Percentiles rank a stretch among this genome's conserved stretches.
These are phyloP conservation scores for Pleurotus tuoliensis DNA, from an alignment of 768 basidiomycete species.

Conservation along the genomic window DNA sequence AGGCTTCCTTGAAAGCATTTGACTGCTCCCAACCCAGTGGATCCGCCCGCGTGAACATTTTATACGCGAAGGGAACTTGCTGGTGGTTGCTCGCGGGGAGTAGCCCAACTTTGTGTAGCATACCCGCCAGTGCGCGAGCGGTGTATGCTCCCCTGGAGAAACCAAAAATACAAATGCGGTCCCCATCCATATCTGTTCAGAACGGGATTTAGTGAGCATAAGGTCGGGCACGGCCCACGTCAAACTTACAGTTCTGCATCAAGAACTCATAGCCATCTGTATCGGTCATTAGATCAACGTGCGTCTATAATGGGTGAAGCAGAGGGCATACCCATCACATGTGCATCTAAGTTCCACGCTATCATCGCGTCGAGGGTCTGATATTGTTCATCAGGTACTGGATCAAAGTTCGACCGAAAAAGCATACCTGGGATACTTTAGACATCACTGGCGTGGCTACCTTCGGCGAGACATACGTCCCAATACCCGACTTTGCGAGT, in stretches of 20 bases:
- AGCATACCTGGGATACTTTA: conserved; percentile 34
- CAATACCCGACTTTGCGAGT: conserved; percentile 6
- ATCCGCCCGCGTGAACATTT: conserved; percentile 55
- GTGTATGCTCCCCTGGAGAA: conserved; percentile 69
- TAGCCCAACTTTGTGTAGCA: conserved; percentile 50
- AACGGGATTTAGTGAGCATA: neutral
- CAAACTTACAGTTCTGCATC: conserved; percentile 50
- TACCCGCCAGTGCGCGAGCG: conserved; percentile 49
- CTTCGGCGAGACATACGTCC: conserved; percentile 33
- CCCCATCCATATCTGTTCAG: conserved; percentile 39
- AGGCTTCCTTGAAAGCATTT: conserved; percentile 51
- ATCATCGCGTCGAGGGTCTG: conserved; percentile 47
- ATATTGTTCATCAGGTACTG: neutral
- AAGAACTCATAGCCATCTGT: conserved; percentile 4
- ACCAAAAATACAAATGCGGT: conserved; percentile 63
- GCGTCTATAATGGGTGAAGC: neutral
- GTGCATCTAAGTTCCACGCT: conserved; percentile 44
- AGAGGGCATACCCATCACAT: conserved; percentile 40
- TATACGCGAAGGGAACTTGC: conserved; percentile 62
- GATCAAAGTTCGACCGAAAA: neutral
- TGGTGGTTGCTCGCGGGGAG: conserved; percentile 45
- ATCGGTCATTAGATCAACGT: neutral
- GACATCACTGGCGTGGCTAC: conserved; percentile 31
- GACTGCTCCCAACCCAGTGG: conserved; percentile 43
- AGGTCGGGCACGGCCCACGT: conserved; percentile 45